These are phyloP conservation scores for Boletus subparvulus DNA, from an alignment of 768 basidiomycete species.

Conservation along the genomic window DNA sequence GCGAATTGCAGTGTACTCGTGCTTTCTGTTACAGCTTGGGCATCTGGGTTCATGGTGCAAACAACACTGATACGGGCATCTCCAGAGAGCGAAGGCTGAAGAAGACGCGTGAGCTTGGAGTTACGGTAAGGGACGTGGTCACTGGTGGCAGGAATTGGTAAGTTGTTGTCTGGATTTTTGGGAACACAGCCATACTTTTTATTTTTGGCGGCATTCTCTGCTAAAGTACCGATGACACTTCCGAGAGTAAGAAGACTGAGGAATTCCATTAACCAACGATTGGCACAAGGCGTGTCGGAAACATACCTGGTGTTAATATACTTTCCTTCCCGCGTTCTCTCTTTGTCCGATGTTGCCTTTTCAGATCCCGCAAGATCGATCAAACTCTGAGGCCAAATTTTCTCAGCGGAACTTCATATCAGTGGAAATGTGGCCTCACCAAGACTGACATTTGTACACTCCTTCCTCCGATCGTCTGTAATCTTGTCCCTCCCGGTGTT, in stretches of 20 bases:
- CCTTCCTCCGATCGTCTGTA: conserved; percentile 76
- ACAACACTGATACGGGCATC: conserved; percentile 96
- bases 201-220: conserved; percentile 79
- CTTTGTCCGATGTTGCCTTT: conserved; percentile 93
- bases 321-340: conserved; percentile 92
- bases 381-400: conserved; percentile 55
- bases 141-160: conserved; percentile 30
- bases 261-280: neutral
- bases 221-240: conserved; percentile 87
- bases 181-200: conserved; percentile 50
- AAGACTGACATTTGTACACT: conserved; percentile 77
- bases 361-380: conserved; percentile 98
- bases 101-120: conserved; percentile 89
- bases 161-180: neutral
- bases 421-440: conserved; percentile 37
- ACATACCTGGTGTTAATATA: conserved; percentile 88
- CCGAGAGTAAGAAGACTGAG: conserved; percentile 86
- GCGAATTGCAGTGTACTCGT: conserved; percentile 91
- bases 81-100: conserved; percentile 93
- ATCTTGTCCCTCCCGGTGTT: conserved; percentile 58
- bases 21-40: conserved; percentile 75
- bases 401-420: neutral
- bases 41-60: conserved; percentile 91
- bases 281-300: neutral
- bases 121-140: conserved; percentile 96